These are phyloP conservation scores for Myriangium duriaei DNA, from an alignment of 2,329 filamentous ascomycete species.

Conservation along the genomic window DNA sequence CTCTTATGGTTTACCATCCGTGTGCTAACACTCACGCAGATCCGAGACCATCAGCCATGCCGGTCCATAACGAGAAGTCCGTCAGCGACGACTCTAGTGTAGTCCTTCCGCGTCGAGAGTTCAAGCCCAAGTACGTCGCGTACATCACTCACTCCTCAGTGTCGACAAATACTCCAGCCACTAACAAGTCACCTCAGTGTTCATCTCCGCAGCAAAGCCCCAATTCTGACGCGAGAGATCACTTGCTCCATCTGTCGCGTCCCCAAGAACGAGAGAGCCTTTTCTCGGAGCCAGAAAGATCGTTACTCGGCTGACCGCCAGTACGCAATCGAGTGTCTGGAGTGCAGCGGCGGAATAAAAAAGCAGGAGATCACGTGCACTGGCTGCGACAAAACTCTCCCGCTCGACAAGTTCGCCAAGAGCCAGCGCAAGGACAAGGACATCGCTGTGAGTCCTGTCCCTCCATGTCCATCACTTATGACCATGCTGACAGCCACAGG, in stretches of 20 bases:
- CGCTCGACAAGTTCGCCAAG: conserved; percentile 8
- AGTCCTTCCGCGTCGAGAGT: too few species aligned
- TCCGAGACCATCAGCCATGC: too few species aligned
- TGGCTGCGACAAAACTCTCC: conserved; percentile 6
- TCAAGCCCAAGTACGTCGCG: too few species aligned
- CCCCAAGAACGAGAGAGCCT: conserved; percentile 3
- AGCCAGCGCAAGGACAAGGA: conserved; percentile 5
- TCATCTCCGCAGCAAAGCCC: too few species aligned
- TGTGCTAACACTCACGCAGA: too few species aligned
- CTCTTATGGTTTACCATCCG: too few species aligned
- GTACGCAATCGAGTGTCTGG: conserved; percentile 6
- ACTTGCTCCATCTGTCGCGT: conserved; percentile 3
- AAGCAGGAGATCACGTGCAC: conserved; percentile 6
- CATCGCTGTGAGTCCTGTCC: neutral
- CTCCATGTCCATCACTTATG: neutral
- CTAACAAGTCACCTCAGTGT: too few species aligned
- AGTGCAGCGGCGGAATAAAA: conserved; percentile 6
- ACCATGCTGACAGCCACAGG: neutral
- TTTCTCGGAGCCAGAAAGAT: conserved; percentile 2
- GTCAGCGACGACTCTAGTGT: too few species aligned
- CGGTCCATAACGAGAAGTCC: too few species aligned
- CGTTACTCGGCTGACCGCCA: neutral
- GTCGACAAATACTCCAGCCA: too few species aligned
- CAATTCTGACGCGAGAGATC: too few species aligned
- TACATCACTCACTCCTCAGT: too few species aligned